These are phyloP conservation scores for Cladosporium sp. DNA, from an alignment of 2,329 filamentous ascomycete genomes.

Conservation along the genomic window DNA sequence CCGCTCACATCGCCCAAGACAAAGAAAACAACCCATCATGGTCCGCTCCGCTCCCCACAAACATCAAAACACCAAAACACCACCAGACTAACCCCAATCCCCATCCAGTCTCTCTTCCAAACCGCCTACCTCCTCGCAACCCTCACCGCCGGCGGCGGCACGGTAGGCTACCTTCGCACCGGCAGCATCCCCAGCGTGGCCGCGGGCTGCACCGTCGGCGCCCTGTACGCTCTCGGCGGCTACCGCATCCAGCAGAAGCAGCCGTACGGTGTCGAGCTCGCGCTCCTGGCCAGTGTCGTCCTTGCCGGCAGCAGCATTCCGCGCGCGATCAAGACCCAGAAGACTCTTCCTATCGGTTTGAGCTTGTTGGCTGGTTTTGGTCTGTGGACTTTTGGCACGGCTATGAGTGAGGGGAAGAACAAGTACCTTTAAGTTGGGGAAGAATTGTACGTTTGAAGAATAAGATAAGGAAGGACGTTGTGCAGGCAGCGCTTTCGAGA, in stretches of 20 bases:
- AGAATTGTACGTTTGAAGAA: too few species aligned
- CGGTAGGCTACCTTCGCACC: constrained; percentile 78
- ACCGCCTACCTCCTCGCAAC: constrained; percentile 74
- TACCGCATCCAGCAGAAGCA: constrained; percentile 71
- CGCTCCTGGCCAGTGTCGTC: constrained; percentile 80
- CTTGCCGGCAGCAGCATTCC: constrained; percentile 81
- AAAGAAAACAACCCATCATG: neutral
- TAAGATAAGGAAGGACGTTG: too few species aligned
- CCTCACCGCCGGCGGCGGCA: constrained; percentile 80
- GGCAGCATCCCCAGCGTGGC: constrained; percentile 81
- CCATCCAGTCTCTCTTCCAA: constrained; percentile 14
- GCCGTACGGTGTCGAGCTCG: constrained; percentile 80
- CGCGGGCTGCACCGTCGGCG: constrained; percentile 78
- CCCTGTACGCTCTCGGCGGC: constrained; percentile 72
- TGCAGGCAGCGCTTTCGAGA: too few species aligned
- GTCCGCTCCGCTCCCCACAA: neutral
- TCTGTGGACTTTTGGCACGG: constrained; percentile 71
- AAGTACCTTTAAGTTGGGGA: constrained; percentile 1
- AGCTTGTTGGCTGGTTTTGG: constrained; percentile 76
- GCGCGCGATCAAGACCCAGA: constrained; percentile 73
- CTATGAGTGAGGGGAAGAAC: constrained; percentile 40
- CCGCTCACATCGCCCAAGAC: too few species aligned
- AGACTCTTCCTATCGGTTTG: constrained; percentile 77
- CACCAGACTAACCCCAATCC: constrained; percentile 2
- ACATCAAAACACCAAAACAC: constrained; percentile 1